These are phyloP conservation scores for Lathyrus aphaca DNA, from an alignment of 306 rosid genomes.

Conservation along the genomic window DNA sequence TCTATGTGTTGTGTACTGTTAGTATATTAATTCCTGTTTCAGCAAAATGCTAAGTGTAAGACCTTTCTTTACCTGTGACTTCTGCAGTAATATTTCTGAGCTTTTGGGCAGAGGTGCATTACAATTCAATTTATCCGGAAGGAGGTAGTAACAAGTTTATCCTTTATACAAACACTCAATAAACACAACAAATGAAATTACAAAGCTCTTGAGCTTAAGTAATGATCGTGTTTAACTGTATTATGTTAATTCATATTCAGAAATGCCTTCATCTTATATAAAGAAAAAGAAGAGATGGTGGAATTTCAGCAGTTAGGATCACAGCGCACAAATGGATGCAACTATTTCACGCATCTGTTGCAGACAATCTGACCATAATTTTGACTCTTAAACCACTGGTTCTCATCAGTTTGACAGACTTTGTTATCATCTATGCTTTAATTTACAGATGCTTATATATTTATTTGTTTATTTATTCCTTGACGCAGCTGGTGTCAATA, in stretches of 20 bases:
- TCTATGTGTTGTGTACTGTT: conserved; percentile 24
- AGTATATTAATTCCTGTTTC: conserved; percentile 12
- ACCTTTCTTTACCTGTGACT: conserved; percentile 33
- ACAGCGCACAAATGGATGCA: conserved; percentile 17
- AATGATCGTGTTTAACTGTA: not conserved
- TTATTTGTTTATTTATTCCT: not conserved
- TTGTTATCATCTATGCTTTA: not conserved
- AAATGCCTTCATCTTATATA: conserved; percentile 46
- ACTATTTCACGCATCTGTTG: conserved; percentile 17
- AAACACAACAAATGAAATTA: conserved; percentile 8
- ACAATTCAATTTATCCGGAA: conserved; percentile 93
- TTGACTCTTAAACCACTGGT: not conserved
- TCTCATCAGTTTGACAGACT: not conserved
- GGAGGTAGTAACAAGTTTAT: conserved; percentile 74
- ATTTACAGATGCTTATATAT: not conserved
- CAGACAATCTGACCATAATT: not conserved
- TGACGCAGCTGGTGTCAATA: not conserved
- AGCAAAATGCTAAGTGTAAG: conserved; percentile 27
- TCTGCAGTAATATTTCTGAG: conserved; percentile 95
- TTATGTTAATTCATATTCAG: conserved; percentile 43
- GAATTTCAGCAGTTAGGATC: conserved; percentile 50
- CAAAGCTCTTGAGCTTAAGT: conserved; percentile 27
- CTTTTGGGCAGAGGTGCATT: conserved; percentile 99
- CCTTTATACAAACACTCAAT: not conserved
- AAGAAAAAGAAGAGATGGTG: conserved; percentile 91